Conservation (phyloP, 2,329 filamentous ascomycete genomes). For the Diaporthe sp. region DNA sequence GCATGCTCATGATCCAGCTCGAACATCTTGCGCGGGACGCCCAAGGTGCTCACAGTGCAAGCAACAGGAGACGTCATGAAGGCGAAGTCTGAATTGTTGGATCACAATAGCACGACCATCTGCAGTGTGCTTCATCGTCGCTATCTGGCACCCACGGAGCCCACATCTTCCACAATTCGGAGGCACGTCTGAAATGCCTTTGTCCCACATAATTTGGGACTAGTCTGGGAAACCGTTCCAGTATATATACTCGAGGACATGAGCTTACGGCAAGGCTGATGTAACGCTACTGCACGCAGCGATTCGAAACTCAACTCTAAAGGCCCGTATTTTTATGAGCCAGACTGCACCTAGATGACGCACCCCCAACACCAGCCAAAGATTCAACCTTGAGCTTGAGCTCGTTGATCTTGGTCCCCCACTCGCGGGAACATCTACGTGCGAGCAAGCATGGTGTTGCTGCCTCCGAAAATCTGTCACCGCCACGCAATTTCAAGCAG, state of each 20-base stretch:
- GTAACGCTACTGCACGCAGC: slow-evolving; percentile 17
- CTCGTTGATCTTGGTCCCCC: not conserved
- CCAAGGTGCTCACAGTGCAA: not conserved
- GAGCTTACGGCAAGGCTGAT: slow-evolving; percentile 25
- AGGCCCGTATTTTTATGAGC: not conserved
- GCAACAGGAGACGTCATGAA: too few relatives aligned
- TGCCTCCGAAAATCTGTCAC: slow-evolving; percentile 27
- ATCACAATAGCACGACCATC: not conserved
- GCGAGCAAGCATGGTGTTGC: slow-evolving; percentile 3
- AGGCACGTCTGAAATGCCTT: not conserved
- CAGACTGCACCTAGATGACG: not conserved
- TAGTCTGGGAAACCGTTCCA: not conserved
- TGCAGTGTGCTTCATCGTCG: not conserved
- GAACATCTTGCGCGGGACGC: not conserved
- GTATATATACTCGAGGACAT: not conserved
- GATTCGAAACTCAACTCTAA: slow-evolving; percentile 21
- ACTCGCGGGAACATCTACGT: slow-evolving; percentile 17
- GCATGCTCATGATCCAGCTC: not conserved
- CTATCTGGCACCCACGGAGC: not conserved
- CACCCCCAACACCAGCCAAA: not conserved
- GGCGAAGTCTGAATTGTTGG: not conserved
- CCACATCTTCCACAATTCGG: not conserved
- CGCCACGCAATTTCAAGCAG: slow-evolving; percentile 29
- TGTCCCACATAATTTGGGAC: not conserved
- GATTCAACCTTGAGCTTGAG: not conserved